Evolutionary conservation across 2,329 filamentous ascomycete genomes (phyloP).

Genomic region (Diaporthe destruens): DNA sequence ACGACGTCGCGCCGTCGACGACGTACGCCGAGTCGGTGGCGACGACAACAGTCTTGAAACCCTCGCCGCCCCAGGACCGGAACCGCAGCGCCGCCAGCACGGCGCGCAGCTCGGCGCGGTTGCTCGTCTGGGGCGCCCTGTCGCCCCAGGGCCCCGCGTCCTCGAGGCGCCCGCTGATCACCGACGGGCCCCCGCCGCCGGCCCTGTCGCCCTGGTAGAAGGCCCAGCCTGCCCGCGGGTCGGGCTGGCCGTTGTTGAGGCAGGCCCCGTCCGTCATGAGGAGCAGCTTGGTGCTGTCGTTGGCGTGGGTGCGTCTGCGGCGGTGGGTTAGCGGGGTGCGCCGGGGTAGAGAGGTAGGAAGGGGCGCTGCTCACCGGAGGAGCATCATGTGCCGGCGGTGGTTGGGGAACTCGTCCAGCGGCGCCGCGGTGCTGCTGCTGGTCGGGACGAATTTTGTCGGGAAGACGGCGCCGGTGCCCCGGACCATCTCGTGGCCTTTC

Average conservation of each 20-base stretch:
- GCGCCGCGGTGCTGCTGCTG: too few relatives aligned
- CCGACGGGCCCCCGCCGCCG: neutral
- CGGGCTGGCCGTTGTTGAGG: conserved; percentile 19
- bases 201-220: conserved; percentile 44
- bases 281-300: neutral
- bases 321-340: too few relatives aligned
- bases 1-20: conserved; percentile 58
- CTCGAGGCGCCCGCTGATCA: conserved; percentile 55
- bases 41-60: conserved; percentile 58
- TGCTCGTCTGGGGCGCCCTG: conserved; percentile 57
- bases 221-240: conserved; percentile 57
- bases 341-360: too few relatives aligned
- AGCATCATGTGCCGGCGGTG: too few relatives aligned
- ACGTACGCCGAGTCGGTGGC: conserved; percentile 68
- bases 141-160: conserved; percentile 56
- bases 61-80: conserved; percentile 58
- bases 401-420: too few relatives aligned
- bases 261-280: neutral
- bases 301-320: neutral
- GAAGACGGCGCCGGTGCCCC: too few relatives aligned
- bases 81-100: conserved; percentile 63
- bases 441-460: conserved; percentile 4
- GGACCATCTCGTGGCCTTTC: too few relatives aligned
- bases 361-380: too few relatives aligned
- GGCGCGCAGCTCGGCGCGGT: conserved; percentile 68